These are phyloP conservation scores for Pichia sp. DNA, from an alignment of 1,139 yeast species.

Conservation along the genomic window DNA sequence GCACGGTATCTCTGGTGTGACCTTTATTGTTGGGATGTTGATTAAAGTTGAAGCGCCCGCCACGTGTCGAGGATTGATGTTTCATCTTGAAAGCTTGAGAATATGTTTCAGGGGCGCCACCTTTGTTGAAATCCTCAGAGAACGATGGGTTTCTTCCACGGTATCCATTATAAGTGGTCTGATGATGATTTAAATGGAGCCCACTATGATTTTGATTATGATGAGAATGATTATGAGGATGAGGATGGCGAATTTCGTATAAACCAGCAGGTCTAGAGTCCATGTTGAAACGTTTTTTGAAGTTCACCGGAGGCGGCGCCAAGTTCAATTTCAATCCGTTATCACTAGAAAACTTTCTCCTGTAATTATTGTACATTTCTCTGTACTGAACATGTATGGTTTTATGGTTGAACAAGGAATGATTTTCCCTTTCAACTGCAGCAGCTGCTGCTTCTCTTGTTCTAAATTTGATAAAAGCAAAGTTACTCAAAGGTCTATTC, in stretches of 20 bases:
- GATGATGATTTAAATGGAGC: too few species aligned
- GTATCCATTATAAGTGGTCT: too few species aligned
- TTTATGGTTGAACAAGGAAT: constrained; percentile 60
- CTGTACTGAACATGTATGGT: constrained; percentile 82
- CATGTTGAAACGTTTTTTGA: constrained; percentile 23
- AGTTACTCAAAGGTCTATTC: constrained; percentile 45
- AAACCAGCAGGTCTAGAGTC: too few species aligned
- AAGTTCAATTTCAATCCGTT: constrained; percentile 39
- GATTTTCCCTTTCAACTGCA: constrained; percentile 78
- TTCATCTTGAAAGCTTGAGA: constrained; percentile 10
- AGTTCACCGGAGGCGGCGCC: constrained; percentile 72
- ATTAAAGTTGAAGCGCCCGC: constrained; percentile 1
- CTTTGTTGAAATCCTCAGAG: constrained; percentile 1
- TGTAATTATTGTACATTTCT: constrained; percentile 42
- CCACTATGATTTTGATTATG: neutral
- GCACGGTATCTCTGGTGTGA: neutral
- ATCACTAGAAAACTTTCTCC: constrained; percentile 20
- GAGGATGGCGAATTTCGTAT: too few species aligned
- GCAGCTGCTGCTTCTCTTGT: constrained; percentile 69
- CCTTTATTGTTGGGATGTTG: neutral
- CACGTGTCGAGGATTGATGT: constrained; percentile 1
- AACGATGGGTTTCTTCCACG: constrained; percentile 2
- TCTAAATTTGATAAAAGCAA: constrained; percentile 65
- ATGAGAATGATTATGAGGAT: too few species aligned
- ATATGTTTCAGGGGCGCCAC: constrained; percentile 6